Evolutionary conservation across 2,329 filamentous ascomycete genomes (phyloP).

Genomic region (Cladobotryum protrusum): DNA sequence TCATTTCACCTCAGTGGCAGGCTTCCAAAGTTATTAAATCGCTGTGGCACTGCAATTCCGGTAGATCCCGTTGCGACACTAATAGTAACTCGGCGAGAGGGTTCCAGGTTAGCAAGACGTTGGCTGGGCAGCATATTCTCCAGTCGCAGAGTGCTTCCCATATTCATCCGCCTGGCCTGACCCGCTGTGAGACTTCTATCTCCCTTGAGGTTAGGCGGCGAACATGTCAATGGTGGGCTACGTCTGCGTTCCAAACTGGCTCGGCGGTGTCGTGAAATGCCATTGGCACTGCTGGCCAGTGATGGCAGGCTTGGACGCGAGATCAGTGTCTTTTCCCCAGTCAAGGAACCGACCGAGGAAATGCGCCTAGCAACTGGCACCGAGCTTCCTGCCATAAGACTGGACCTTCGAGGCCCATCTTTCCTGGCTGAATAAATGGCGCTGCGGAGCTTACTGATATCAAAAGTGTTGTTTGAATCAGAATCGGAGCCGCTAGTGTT

Average conservation of each 20-base stretch:
- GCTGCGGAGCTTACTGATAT: constrained; percentile 48
- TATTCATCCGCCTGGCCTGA: constrained; percentile 53
- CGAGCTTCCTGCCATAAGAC: constrained; percentile 30
- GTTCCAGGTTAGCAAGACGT: constrained; percentile 17
- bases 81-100: constrained; percentile 33
- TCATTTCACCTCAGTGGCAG: constrained; percentile 25
- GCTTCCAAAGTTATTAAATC: constrained; percentile 25
- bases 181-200: constrained; percentile 44
- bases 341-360: constrained; percentile 38
- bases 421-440: constrained; percentile 49
- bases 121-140: constrained; percentile 23
- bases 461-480: constrained; percentile 41
- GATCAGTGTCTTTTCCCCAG: constrained; percentile 19
- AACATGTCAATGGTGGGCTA: constrained; percentile 49
- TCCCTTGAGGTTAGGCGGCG: constrained; percentile 36
- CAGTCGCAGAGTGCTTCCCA: constrained; percentile 36
- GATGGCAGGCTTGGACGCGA: constrained; percentile 33
- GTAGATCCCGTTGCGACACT: constrained; percentile 22
- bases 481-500: constrained; percentile 40
- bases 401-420: constrained; percentile 35
- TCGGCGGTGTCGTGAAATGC: constrained; percentile 48
- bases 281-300: constrained; percentile 46
- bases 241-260: constrained; percentile 44
- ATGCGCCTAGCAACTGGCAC: constrained; percentile 36
- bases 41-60: constrained; percentile 18